Evolutionary conservation across 805 yeast genomes (phyloP).

Genomic region (Saturnispora sekii): DNA sequence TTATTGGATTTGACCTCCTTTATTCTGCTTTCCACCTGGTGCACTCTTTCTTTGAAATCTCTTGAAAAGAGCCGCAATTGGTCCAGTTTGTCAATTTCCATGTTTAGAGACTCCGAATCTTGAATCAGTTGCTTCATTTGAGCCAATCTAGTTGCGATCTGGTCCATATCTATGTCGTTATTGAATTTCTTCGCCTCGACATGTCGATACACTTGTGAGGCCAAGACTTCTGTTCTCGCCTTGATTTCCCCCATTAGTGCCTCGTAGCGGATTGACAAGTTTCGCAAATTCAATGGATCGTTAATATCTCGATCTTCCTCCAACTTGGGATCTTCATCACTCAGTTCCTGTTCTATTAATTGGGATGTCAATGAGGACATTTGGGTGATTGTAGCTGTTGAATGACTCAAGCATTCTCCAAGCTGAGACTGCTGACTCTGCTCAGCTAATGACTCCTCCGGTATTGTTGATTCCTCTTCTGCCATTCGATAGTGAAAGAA

Average conservation of each 20-base stretch:
- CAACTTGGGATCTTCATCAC: slow-evolving; percentile 2
- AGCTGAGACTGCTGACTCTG: background rate
- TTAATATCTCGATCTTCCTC: slow-evolving; percentile 20
- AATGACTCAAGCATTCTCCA: background rate
- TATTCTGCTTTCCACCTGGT: slow-evolving; percentile 13
- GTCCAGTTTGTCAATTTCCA: slow-evolving; percentile 27
- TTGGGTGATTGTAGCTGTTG: background rate
- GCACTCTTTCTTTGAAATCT: slow-evolving; percentile 23
- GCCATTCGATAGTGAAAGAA: too few species aligned
- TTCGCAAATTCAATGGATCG: slow-evolving; percentile 56
- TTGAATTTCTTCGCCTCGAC: slow-evolving; percentile 18
- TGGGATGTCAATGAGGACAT: background rate
- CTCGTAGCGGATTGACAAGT: slow-evolving; percentile 53
- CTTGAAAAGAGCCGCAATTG: slow-evolving; percentile 24
- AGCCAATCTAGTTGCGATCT: slow-evolving; percentile 15
- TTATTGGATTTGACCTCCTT: slow-evolving; percentile 8
- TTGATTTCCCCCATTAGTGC: slow-evolving; percentile 53
- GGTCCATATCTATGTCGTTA: slow-evolving; percentile 18
- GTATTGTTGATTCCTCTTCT: too few species aligned
- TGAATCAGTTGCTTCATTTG: slow-evolving; percentile 14
- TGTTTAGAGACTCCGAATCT: slow-evolving; percentile 20
- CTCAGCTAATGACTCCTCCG: too few species aligned
- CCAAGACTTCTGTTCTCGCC: slow-evolving; percentile 39
- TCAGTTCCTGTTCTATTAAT: slow-evolving; percentile 1
- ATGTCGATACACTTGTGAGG: slow-evolving; percentile 22